phyloP scores from a whole-genome alignment of 2,329 filamentous ascomycete species.

The Pyrenophora teres region DNA sequence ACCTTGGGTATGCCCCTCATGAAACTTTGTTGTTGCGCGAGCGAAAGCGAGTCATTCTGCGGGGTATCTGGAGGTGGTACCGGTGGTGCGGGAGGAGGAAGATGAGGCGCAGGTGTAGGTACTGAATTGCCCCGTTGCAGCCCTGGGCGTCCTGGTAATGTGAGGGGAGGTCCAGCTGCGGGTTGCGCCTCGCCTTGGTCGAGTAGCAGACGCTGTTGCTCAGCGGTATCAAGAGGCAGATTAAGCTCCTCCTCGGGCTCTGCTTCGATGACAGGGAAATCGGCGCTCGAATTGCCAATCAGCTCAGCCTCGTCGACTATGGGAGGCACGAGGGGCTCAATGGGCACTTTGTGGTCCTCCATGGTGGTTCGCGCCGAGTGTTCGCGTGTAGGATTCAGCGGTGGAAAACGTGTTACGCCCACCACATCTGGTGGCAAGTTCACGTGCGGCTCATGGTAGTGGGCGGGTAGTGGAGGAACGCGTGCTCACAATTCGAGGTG shows the following conservation, averaged over 20 bases:
- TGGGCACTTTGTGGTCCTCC: slow-evolving; percentile 31
- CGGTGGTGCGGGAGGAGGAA: slow-evolving; percentile 50
- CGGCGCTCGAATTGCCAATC: slow-evolving; percentile 34
- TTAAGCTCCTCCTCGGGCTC: slow-evolving; percentile 40
- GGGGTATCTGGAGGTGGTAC: slow-evolving; percentile 38
- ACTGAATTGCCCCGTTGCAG: slow-evolving; percentile 49
- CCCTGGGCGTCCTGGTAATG: slow-evolving; percentile 44
- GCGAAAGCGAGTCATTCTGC: slow-evolving; percentile 52
- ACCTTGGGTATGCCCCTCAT: slow-evolving; percentile 51
- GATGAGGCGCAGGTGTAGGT: slow-evolving; percentile 48
- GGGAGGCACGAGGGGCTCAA: slow-evolving; percentile 40
- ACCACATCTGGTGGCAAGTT: slow-evolving; percentile 29
- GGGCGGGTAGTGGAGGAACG: neutral
- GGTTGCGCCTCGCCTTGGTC: slow-evolving; percentile 24
- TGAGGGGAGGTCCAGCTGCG: slow-evolving; percentile 26
- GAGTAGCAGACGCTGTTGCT: slow-evolving; percentile 39
- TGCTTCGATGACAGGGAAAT: slow-evolving; percentile 40
- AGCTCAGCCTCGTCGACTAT: slow-evolving; percentile 47
- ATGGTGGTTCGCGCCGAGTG: slow-evolving; percentile 27
- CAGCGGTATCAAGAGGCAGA: slow-evolving; percentile 45
- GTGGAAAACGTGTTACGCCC: slow-evolving; percentile 19
- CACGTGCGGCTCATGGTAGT: slow-evolving; percentile 28
- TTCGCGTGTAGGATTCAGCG: slow-evolving; percentile 18
- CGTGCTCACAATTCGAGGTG: slow-evolving; percentile 8
- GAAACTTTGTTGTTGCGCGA: slow-evolving; percentile 53